Base-by-base conservation (phyloP, 148 eudicot genomes). In the Cornus suecica region DNA sequence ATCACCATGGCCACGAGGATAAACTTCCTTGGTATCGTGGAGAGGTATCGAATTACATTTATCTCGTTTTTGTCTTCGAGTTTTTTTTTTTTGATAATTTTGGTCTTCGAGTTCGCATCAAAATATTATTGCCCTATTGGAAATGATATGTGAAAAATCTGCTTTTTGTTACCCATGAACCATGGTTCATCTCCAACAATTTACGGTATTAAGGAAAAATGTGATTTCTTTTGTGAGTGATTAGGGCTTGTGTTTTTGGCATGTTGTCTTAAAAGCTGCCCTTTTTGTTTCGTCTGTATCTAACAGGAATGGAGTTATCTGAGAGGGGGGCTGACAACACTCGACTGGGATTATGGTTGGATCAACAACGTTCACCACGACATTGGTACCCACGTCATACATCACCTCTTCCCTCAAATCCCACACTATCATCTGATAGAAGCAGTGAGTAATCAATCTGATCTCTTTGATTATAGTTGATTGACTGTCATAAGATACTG, bases 11-110 rank as follows among this genome's bases (percentile, higher is more conserved):
- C 23, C 84, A 84, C 9, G 84, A 84, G 23, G 82, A 84, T 23
- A 84, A 80, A 71, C 82, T 84, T 61, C 87, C 87, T 18, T 84
- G 87, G 87, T 84, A 84, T 42, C 87, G 87, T 20, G 87, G 87
- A 27, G 52, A 81, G 87, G 84, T 84, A 78, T 15, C 52, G 63
- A 64, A 58, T 76, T 69, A n/a, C 20, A 58, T 58, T 58, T 58
- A 1, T 5, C 25, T 22, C 5, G 23, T 0, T 58, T 20, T 58
- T 20, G 0, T 22, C 8, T 58, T 58, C 15, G 23, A 58, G 22
- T 58, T 58, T n/a, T n/a, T n/a, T n/a, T n/a, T n/a, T n/a, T n/a
- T n/a, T n/a, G n/a, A n/a, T n/a, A n/a, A n/a, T 0, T 58, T 20
- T 58, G 4, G 0, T 22, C 8, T 58, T 58, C 15, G 23, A 58